A percentile compares a stretch with the other conserved stretches of the same genome.
Evolutionary conservation across 176 grass and related monocot genomes (phyloP).

Genomic region (Secale cereale): DNA sequence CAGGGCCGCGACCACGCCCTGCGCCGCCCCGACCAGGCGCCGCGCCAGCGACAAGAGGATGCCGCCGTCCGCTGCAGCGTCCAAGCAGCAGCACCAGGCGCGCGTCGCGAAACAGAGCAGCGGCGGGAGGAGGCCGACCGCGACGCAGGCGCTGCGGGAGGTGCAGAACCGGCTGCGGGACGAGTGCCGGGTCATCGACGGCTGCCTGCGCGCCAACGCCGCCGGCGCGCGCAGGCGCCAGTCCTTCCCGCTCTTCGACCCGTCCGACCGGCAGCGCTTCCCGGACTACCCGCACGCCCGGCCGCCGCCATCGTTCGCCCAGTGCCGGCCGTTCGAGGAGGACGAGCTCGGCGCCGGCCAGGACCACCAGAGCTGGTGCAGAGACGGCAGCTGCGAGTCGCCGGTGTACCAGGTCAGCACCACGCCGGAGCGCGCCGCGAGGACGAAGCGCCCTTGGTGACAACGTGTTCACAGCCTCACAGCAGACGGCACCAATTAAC

Average conservation of each 20-base stretch:
- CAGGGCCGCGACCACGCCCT: neutral
- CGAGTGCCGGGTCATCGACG: conserved; percentile 68
- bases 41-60: neutral
- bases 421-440: neutral
- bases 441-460: conserved; percentile 21
- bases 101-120: neutral
- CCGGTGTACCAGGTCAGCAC: conserved; percentile 56
- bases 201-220: conserved; percentile 45
- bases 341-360: neutral
- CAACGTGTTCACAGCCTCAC: neutral
- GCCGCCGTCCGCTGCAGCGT: neutral
- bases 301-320: neutral
- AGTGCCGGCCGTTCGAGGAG: neutral
- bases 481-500: no score
- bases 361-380: conserved; percentile 9
- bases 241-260: conserved; percentile 72
- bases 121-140: neutral
- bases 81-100: neutral
- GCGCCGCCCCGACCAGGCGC: neutral
- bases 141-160: conserved; percentile 41
- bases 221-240: conserved; percentile 29
- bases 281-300: conserved; percentile 56
- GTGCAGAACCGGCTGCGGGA: conserved; percentile 53
- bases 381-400: conserved; percentile 28
- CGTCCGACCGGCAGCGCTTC: conserved; percentile 30